Conservation (phyloP, 345 rosid genomes). For the Citrus trifoliata region DNA sequence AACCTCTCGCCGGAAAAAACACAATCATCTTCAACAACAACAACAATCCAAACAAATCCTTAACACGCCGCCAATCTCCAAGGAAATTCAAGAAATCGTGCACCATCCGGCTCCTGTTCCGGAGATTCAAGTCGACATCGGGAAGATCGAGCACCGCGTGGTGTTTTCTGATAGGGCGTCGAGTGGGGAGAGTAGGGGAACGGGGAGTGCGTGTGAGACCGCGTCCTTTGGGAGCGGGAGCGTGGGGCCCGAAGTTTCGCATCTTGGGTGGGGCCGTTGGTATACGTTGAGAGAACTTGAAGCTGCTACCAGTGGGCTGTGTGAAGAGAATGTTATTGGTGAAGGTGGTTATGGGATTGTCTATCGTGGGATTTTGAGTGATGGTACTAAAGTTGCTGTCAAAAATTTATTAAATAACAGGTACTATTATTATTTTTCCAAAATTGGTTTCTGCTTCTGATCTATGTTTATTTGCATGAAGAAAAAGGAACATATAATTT, state of each 20-base stretch:
- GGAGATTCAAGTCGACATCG: slow-evolving; percentile 87
- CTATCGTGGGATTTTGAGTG: slow-evolving; percentile 66
- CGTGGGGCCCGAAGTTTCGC: slow-evolving; percentile 90
- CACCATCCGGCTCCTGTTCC: slow-evolving; percentile 36
- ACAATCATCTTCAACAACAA: slow-evolving; percentile 8
- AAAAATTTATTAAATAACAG: slow-evolving; percentile 90
- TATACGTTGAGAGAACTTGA: slow-evolving; percentile 90
- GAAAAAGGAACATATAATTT: background rate
- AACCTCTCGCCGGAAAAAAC: slow-evolving; percentile 70
- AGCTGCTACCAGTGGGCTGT: slow-evolving; percentile 76
- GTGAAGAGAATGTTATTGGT: slow-evolving; percentile 90
- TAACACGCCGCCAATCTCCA: slow-evolving; percentile 65
- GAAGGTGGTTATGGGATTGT: slow-evolving; percentile 99
- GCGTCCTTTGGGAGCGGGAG: slow-evolving; percentile 61
- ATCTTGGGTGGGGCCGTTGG: slow-evolving; percentile 98
- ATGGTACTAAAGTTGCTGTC: slow-evolving; percentile 84
- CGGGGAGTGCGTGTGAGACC: slow-evolving; percentile 56
- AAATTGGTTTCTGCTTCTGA: background rate
- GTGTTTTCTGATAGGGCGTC: slow-evolving; percentile 67
- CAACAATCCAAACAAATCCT: slow-evolving; percentile 16
- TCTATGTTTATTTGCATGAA: background rate
- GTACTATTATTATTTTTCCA: slow-evolving; percentile 29
- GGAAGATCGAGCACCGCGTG: slow-evolving; percentile 86
- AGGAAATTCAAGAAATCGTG: slow-evolving; percentile 83
- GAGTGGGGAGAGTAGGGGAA: slow-evolving; percentile 84